phyloP scores from a whole-genome alignment of 352 stramenopile genomes.

The Stramenopiles sp. region DNA sequence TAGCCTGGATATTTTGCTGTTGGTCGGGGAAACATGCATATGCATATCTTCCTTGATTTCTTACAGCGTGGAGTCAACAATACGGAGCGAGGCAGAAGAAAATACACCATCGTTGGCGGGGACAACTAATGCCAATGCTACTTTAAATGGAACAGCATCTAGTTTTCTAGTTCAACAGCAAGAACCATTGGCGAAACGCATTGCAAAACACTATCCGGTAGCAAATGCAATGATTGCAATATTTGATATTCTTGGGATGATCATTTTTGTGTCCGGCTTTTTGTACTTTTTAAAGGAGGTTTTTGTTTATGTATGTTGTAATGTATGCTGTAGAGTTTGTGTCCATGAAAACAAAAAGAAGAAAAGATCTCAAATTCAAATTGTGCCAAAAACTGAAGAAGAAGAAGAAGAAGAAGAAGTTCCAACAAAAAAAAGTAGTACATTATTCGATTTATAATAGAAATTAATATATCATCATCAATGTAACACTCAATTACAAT shows the following conservation, averaged over 20 bases:
- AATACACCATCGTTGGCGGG: background rate
- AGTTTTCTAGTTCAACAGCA: background rate
- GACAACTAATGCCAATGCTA: conserved; percentile 1
- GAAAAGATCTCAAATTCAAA: too few relatives aligned
- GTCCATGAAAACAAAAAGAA: too few relatives aligned
- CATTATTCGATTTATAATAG: too few relatives aligned
- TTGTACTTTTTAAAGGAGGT: background rate
- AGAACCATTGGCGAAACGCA: background rate
- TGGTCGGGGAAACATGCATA: background rate
- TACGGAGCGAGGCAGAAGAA: background rate
- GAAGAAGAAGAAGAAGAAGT: too few relatives aligned
- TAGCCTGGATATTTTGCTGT: background rate
- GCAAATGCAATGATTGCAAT: background rate
- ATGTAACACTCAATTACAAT: too few relatives aligned
- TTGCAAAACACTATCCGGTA: background rate
- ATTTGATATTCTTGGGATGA: background rate
- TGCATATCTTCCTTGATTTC: background rate
- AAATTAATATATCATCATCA: too few relatives aligned
- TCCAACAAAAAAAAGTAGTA: too few relatives aligned
- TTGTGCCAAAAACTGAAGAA: too few relatives aligned
- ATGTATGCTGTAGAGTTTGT: too few relatives aligned
- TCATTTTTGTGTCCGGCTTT: background rate
- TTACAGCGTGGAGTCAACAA: background rate
- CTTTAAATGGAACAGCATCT: background rate
- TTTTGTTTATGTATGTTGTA: background rate